phyloP scores from a whole-genome alignment of 2,329 filamentous ascomycete species.

The Teratosphaeria destructans region DNA sequence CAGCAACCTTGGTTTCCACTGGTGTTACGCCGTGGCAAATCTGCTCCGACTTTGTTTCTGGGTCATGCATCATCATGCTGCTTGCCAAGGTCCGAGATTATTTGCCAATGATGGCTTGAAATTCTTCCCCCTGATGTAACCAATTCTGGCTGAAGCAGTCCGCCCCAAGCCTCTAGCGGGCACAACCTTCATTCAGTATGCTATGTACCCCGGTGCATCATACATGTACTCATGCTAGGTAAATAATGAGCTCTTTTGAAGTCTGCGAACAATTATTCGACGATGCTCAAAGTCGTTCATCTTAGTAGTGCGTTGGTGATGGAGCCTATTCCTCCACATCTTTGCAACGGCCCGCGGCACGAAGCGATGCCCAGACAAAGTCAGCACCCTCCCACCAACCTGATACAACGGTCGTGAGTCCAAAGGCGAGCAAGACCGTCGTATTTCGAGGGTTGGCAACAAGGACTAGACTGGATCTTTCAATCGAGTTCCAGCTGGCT shows the following conservation, averaged over 20 bases:
- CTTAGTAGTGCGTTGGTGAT: neutral
- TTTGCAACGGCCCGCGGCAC: neutral
- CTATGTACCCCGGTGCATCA: neutral
- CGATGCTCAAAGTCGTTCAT: neutral
- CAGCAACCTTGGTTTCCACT: too few relatives aligned
- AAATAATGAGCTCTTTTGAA: neutral
- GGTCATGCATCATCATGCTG: too few relatives aligned
- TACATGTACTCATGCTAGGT: neutral
- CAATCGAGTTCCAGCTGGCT: neutral
- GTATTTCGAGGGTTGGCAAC: neutral
- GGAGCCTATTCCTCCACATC: neutral
- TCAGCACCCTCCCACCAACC: too few relatives aligned
- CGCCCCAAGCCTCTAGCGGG: too few relatives aligned
- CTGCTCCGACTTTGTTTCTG: too few relatives aligned
- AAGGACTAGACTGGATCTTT: neutral
- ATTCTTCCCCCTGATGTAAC: too few relatives aligned
- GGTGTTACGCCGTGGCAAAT: too few relatives aligned
- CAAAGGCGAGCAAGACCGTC: neutral
- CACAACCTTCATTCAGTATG: neutral
- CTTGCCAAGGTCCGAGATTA: too few relatives aligned
- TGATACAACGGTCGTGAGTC: neutral
- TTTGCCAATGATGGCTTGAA: too few relatives aligned
- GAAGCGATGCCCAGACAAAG: neutral
- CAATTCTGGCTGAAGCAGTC: too few relatives aligned
- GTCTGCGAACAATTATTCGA: neutral